Conservation (phyloP, 2,329 filamentous ascomycete species). For the Ciborinia camelliae region DNA sequence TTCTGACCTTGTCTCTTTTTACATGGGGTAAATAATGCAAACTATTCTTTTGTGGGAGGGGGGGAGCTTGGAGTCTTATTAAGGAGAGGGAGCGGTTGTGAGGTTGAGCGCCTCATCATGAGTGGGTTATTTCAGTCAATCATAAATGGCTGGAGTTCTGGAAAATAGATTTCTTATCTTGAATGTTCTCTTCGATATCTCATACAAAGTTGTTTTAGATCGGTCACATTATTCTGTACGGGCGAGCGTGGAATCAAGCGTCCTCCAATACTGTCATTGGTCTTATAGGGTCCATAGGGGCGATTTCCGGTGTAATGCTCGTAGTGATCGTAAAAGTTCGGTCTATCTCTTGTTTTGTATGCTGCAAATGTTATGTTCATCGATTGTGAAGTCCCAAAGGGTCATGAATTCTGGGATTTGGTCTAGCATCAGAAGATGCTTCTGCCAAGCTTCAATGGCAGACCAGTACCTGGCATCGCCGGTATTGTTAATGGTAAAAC, state of each 20-base stretch:
- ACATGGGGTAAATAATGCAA: neutral
- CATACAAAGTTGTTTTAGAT: no score
- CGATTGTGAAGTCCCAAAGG: neutral
- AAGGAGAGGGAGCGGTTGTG: neutral
- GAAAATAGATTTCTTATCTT: no score
- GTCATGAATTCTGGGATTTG: neutral
- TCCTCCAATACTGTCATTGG: neutral
- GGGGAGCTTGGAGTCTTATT: neutral
- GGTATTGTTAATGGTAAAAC: constrained; percentile 4
- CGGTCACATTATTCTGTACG: neutral
- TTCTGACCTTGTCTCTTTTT: neutral
- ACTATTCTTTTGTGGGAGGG: no score
- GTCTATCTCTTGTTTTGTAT: neutral
- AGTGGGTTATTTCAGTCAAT: neutral
- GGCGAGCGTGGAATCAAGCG: neutral
- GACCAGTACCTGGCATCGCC: neutral
- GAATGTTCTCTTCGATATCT: no score
- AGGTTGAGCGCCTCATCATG: neutral
- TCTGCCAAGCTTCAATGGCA: neutral
- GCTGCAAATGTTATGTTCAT: neutral
- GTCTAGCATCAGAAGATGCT: neutral
- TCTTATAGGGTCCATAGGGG: neutral
- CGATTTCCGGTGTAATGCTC: neutral
- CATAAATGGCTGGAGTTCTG: no score
- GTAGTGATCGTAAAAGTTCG: neutral